A percentile compares a stretch with the other conserved stretches of the same genome.
These are phyloP conservation scores for Orychophragmus violaceus DNA, from an alignment of 345 rosid genomes.

Conservation along the genomic window DNA sequence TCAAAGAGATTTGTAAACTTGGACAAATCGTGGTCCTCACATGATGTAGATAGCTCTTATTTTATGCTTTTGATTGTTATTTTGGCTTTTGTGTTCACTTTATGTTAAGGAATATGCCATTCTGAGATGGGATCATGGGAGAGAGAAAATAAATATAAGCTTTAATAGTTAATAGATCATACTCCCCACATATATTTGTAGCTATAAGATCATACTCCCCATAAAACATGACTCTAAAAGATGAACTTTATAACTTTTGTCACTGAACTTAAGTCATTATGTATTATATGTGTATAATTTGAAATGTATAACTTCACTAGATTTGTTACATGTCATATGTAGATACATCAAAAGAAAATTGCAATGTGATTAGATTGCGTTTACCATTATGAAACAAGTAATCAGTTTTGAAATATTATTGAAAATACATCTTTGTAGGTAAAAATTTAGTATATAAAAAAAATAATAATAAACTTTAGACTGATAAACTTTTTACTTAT, in stretches of 20 bases:
- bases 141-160: background rate
- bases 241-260: too few species aligned
- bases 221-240: too few species aligned
- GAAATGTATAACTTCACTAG: too few species aligned
- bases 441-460: background rate
- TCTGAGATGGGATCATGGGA: background rate
- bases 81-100: background rate
- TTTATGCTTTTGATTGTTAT: background rate
- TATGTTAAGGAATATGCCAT: slow-evolving; percentile 3
- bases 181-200: background rate
- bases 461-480: background rate
- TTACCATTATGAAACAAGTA: background rate
- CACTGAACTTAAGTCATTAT: too few species aligned
- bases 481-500: background rate
- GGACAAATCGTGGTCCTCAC: slow-evolving; percentile 12
- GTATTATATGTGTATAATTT: too few species aligned
- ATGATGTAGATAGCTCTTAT: background rate
- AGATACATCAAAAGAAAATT: too few species aligned
- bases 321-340: too few species aligned
- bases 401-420: background rate
- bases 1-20: background rate
- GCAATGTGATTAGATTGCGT: too few species aligned
- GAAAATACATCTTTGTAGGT: background rate
- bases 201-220: too few species aligned
- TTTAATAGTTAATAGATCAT: too few species aligned